These are phyloP conservation scores for Carex myosuroides DNA, from an alignment of 176 grass and related monocot species.

Conservation along the genomic window DNA sequence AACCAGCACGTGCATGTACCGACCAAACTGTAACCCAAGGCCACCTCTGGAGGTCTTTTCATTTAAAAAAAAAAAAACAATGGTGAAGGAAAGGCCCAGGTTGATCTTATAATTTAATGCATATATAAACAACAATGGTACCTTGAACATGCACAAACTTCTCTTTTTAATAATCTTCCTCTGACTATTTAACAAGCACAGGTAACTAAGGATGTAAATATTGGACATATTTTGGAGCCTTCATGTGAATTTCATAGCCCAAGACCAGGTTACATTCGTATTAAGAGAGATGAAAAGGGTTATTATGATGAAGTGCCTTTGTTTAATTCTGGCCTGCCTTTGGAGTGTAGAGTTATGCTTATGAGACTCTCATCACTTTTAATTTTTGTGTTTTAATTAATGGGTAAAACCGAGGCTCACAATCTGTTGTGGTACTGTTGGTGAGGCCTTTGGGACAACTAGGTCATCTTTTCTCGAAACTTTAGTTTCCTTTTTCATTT, in stretches of 20 bases:
- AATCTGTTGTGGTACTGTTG: not conserved
- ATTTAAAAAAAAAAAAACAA: not conserved
- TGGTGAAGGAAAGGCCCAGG: not conserved
- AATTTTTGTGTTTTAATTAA: not conserved
- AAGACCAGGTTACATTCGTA: not conserved
- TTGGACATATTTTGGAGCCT: constrained; percentile 5
- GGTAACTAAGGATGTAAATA: constrained; percentile 11
- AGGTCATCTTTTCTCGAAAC: not conserved
- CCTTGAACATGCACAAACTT: not conserved
- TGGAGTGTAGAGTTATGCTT: constrained; percentile 25
- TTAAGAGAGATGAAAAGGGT: not conserved
- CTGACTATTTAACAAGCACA: not conserved
- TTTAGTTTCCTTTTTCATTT: not conserved
- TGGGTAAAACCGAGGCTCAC: not conserved
- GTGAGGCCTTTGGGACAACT: not conserved
- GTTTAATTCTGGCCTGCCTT: not conserved
- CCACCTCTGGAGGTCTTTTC: not conserved
- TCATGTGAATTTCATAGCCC: constrained; percentile 6
- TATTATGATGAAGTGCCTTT: constrained; percentile 20
- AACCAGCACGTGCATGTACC: not conserved
- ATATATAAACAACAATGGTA: not conserved
- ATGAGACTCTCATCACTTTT: not conserved
- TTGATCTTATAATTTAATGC: not conserved
- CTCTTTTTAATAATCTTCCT: not conserved
- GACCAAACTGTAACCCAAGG: not conserved